phyloP scores from a whole-genome alignment of 306 rosid genomes.

The Psophocarpus tetragonolobus region DNA sequence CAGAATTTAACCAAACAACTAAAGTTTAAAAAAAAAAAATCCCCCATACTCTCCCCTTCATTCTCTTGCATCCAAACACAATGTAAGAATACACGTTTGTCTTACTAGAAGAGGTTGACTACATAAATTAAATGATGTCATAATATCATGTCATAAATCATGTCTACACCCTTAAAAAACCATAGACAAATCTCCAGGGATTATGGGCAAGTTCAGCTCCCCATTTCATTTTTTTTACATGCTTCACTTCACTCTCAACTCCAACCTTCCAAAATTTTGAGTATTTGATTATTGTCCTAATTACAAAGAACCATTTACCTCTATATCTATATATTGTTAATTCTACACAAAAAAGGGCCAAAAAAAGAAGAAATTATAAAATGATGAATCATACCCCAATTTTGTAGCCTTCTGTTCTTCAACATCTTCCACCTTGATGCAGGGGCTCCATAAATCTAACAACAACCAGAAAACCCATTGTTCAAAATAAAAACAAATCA shows the following conservation, averaged over 20 bases:
- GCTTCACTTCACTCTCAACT: constrained; percentile 17
- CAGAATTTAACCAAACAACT: too few relatives aligned
- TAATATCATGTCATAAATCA: background rate
- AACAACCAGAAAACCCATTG: constrained; percentile 1
- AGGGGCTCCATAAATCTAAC: constrained; percentile 71
- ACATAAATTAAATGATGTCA: background rate
- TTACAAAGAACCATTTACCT: background rate
- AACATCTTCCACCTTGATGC: constrained; percentile 76
- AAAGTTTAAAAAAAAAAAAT: too few relatives aligned
- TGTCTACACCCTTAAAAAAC: background rate
- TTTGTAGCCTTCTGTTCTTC: constrained; percentile 87
- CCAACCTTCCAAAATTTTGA: background rate
- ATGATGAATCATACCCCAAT: constrained; percentile 68
- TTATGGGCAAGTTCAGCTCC: background rate
- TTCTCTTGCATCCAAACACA: too few relatives aligned
- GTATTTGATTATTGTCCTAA: background rate
- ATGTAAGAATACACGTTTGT: background rate
- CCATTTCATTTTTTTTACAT: background rate
- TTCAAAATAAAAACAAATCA: background rate
- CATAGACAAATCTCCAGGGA: background rate
- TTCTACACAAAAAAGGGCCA: background rate
- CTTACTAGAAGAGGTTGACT: background rate
- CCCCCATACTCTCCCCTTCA: too few relatives aligned
- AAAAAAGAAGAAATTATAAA: background rate
- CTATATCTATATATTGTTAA: background rate